Base-by-base conservation (phyloP, 2,329 filamentous ascomycete genomes). In the Westerdykella sp. region DNA sequence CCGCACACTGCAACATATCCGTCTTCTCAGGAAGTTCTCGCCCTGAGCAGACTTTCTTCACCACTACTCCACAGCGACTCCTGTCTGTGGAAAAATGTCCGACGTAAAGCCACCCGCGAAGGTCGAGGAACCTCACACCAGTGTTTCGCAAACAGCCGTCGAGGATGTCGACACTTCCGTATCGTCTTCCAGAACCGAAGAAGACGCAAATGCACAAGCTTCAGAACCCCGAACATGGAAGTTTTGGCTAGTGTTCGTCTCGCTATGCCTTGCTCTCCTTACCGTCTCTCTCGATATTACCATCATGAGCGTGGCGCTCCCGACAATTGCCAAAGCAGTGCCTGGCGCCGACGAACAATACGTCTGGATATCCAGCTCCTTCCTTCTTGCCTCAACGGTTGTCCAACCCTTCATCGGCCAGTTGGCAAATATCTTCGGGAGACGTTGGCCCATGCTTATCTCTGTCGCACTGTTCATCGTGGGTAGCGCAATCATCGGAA, bases 401-500 rank as follows among this genome's bases (percentile, higher is more conserved):
- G 60, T 76, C 3, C 46, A 52, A 39, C 53, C 53, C 9, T 21
- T 47, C 3, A 32, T 36, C 30, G 53, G 39, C 13, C 51, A 54
- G 31, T 14, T 53, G 1, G 43, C 51, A 4, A 59, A 59, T 9
- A 41, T 56, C 13, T 77, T 74, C 41, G 75, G 77, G 2, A 68
- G 76, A 2, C 62, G 70, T 18, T 68, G 34, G 14, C 44, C 46
- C n/a, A 37, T 46, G 10, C 37, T 56, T 6, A 18, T 42, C 2
- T 25, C 69, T 3, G 65, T 75, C 1, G 62, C 59, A 3, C 38
- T 75, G 1, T 78, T 78, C 48, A 63, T 63, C 0, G 50, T 80
- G 0, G 77, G 77, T 0, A 76, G 74, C 42, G 73, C 70, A 0
- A 61, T 81, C 6, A 68, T 63, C 31, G 77, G 74, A 1, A 70